Percentiles rank a stretch among this genome's conserved stretches.
Conservation (phyloP, 2,329 filamentous ascomycete genomes). For the Raffaelea ambrosiae region DNA sequence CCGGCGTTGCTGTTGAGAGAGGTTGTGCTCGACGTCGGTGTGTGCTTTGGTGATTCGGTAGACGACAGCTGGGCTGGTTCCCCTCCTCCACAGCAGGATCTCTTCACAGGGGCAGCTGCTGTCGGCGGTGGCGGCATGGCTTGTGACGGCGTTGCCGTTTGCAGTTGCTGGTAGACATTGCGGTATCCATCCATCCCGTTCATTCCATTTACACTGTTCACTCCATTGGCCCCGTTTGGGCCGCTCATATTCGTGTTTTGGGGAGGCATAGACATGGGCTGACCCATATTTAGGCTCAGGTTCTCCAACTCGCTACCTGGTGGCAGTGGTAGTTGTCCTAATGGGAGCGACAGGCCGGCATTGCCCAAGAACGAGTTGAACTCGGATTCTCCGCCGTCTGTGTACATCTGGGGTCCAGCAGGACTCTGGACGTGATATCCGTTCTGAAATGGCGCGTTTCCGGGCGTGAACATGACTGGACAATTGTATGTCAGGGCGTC, state of each 20-base stretch:
- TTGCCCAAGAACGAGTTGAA: slow-evolving; percentile 1
- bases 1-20: slow-evolving; percentile 9
- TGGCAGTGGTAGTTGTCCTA: not conserved
- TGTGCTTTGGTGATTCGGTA: slow-evolving; percentile 7
- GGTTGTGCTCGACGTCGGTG: slow-evolving; percentile 11
- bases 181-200: slow-evolving; percentile 1
- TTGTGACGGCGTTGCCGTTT: not conserved
- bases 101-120: not conserved
- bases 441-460: not conserved
- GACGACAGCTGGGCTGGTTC: no score
- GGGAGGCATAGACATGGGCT: not conserved
- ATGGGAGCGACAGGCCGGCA: not conserved
- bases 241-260: no score
- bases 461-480: slow-evolving; percentile 1
- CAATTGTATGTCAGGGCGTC: not conserved
- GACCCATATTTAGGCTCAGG: slow-evolving; percentile 1
- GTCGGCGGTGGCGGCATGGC: not conserved
- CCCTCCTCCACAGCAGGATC: slow-evolving; percentile 8
- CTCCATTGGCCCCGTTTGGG: no score
- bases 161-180: not conserved
- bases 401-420: not conserved
- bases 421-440: slow-evolving; percentile 1
- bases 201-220: not conserved
- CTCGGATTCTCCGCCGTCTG: not conserved
- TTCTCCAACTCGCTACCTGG: not conserved